These are phyloP conservation scores for Gossypium anomalum DNA, from an alignment of 345 rosid species.

Conservation along the genomic window DNA sequence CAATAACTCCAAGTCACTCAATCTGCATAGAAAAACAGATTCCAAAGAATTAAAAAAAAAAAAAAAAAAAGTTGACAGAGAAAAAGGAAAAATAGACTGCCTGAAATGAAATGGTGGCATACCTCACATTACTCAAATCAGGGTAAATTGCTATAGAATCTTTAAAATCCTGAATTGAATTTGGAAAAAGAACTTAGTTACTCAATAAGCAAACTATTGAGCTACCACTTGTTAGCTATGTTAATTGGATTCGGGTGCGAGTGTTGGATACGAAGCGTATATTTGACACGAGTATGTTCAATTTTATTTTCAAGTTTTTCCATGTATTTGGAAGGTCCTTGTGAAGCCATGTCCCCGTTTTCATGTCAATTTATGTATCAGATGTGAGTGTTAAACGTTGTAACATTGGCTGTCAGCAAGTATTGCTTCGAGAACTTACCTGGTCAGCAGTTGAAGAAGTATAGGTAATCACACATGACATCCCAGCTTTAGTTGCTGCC, in stretches of 20 bases:
- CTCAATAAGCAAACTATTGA: constrained; percentile 8
- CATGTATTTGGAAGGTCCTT: background rate
- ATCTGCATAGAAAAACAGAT: constrained; percentile 32
- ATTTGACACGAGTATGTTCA: background rate
- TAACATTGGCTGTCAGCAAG: background rate
- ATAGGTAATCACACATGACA: constrained; percentile 79
- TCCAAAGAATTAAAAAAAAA: background rate
- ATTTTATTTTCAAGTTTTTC: background rate
- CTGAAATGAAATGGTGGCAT: constrained; percentile 5
- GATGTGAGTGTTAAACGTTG: background rate
- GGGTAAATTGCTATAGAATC: constrained; percentile 75
- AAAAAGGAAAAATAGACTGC: background rate
- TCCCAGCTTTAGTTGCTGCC: constrained; percentile 90
- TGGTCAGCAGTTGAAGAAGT: constrained; percentile 89
- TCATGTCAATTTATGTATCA: background rate
- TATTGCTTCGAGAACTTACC: constrained; percentile 32
- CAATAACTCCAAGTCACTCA: constrained; percentile 52
- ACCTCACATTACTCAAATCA: constrained; percentile 74
- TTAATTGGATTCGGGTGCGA: background rate
- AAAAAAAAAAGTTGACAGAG: background rate
- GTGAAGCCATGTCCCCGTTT: background rate
- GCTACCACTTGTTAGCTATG: background rate
- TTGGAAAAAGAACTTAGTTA: background rate
- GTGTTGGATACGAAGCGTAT: background rate
- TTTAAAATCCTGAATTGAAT: constrained; percentile 59